A percentile compares a stretch with the other conserved stretches of the same genome.
phyloP scores from a whole-genome alignment of 495 filamentous ascomycete species.

The Collariella sp. region DNA sequence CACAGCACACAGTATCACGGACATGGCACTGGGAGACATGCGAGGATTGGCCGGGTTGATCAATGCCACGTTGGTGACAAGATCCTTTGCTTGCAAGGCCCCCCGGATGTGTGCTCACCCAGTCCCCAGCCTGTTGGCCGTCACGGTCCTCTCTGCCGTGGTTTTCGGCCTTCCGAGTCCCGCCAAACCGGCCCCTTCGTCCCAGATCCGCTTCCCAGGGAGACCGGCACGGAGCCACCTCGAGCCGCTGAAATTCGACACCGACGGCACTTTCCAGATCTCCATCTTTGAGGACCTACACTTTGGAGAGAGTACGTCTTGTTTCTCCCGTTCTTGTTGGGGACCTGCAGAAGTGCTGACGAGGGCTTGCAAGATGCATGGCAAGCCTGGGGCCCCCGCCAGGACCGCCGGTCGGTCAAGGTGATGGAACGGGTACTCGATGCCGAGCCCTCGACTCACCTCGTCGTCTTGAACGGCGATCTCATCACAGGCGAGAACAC shows the following conservation, averaged over 20 bases:
- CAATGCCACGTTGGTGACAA: no score
- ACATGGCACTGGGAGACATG: no score
- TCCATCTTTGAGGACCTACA: conserved; percentile 61
- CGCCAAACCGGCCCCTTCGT: not conserved
- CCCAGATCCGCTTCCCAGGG: not conserved
- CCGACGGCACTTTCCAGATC: conserved; percentile 39
- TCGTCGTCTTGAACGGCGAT: conserved; percentile 68
- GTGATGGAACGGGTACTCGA: conserved; percentile 55
- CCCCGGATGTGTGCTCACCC: not conserved
- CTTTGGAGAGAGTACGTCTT: conserved; percentile 52
- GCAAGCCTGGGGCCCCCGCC: conserved; percentile 48
- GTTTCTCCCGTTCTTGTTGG: no score
- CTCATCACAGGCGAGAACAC: conserved; percentile 63
- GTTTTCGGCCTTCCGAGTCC: not conserved
- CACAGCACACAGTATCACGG: no score
- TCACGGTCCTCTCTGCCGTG: not conserved
- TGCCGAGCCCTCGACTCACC: conserved; percentile 42
- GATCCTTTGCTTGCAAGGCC: no score
- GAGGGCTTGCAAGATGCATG: conserved; percentile 32
- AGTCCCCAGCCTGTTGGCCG: not conserved
- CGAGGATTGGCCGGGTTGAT: no score
- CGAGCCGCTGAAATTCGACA: conserved; percentile 31
- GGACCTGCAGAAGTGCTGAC: no score
- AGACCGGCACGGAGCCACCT: not conserved
- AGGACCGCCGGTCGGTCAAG: conserved; percentile 50